phyloP scores from a whole-genome alignment of 2,329 filamentous ascomycete species.

The Pestalotiopsis sp. region DNA sequence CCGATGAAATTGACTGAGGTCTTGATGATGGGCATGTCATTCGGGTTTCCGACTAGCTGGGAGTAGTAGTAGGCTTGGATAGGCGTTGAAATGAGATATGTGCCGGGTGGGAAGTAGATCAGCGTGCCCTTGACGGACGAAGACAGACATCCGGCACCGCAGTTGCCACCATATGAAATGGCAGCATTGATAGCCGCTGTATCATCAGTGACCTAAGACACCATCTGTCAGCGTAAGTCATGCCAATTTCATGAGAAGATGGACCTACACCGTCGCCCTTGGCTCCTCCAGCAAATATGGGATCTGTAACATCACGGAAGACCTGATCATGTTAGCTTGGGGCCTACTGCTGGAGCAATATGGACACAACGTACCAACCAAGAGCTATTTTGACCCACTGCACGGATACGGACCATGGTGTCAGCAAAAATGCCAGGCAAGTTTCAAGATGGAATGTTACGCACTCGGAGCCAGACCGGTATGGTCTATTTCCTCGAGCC shows the following conservation, averaged over 20 bases:
- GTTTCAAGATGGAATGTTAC: too few relatives aligned
- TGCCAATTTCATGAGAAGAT: too few relatives aligned
- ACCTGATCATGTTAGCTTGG: neutral
- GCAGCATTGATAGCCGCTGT: slow-evolving; percentile 69
- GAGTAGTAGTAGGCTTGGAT: neutral
- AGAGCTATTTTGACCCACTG: neutral
- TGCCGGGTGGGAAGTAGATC: slow-evolving; percentile 1
- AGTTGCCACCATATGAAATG: neutral
- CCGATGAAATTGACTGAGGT: neutral
- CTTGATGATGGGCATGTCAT: neutral
- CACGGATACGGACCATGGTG: too few relatives aligned
- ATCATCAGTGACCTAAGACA: slow-evolving; percentile 64
- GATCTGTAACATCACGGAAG: neutral
- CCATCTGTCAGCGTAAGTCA: too few relatives aligned
- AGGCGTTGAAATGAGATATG: neutral
- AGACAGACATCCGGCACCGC: neutral
- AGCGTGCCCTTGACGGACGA: neutral
- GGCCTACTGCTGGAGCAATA: too few relatives aligned
- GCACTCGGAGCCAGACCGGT: neutral
- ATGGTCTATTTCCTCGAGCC: neutral
- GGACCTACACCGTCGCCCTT: too few relatives aligned
- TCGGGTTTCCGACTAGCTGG: neutral
- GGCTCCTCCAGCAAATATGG: slow-evolving; percentile 56
- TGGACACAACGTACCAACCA: neutral
- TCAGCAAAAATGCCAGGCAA: too few relatives aligned